phyloP scores from a whole-genome alignment of 306 rosid genomes.

The Fragaria iinumae region DNA sequence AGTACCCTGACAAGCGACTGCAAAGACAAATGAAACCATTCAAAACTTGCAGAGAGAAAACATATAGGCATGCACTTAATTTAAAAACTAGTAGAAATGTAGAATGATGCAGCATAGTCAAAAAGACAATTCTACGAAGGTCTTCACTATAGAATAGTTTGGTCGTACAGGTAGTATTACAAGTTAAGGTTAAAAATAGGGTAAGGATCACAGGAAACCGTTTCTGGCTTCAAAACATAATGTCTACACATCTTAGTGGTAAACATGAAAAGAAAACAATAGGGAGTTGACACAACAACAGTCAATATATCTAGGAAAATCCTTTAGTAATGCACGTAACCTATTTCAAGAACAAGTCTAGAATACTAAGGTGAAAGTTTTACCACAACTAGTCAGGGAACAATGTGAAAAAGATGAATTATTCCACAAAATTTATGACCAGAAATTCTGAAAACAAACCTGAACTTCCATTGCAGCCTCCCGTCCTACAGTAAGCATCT shows the following conservation, averaged over 20 bases:
- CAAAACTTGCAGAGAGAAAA: slow-evolving; percentile 8
- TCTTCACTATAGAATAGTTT: not conserved
- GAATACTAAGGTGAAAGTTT: not conserved
- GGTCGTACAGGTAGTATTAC: not conserved
- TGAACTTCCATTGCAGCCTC: slow-evolving; percentile 99
- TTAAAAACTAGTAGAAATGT: not conserved
- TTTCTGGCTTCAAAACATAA: not conserved
- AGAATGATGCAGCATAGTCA: not conserved
- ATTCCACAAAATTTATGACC: slow-evolving; percentile 7
- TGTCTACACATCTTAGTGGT: not conserved
- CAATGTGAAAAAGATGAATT: not conserved
- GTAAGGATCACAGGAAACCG: not conserved
- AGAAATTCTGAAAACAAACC: slow-evolving; percentile 47
- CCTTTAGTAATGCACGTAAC: not conserved
- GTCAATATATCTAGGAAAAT: not conserved
- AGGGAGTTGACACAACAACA: not conserved
- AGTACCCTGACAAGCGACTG: slow-evolving; percentile 88
- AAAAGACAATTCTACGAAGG: not conserved
- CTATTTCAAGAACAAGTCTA: not conserved
- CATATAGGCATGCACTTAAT: not conserved
- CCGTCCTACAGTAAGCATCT: slow-evolving; percentile 84
- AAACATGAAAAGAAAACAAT: not conserved
- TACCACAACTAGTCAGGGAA: not conserved
- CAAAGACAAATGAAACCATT: slow-evolving; percentile 37
- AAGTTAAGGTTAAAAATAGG: not conserved